Percentiles rank a stretch among this genome's conserved stretches.
Conservation (phyloP, 1,284 basidiomycete genomes). For the Bondarzewia mesenterica region DNA sequence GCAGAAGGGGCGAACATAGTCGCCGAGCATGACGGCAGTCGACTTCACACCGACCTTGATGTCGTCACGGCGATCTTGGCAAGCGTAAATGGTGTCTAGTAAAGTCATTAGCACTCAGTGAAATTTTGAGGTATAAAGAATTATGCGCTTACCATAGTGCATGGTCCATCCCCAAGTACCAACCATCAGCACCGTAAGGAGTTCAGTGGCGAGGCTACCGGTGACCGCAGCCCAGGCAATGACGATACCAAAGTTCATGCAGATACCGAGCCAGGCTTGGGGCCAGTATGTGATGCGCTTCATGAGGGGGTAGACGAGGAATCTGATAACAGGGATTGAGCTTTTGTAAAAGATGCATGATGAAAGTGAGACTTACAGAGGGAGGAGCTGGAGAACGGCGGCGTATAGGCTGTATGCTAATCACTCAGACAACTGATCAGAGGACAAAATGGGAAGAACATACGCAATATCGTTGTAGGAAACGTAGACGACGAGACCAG, state of each 20-base stretch:
- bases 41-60: constrained; percentile 43
- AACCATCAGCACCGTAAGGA: constrained; percentile 28
- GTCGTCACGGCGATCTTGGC: constrained; percentile 48
- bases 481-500: constrained; percentile 31
- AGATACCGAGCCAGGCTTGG: constrained; percentile 64
- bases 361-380: constrained; percentile 28
- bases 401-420: constrained; percentile 13
- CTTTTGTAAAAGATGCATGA: neutral
- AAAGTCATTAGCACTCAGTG: neutral
- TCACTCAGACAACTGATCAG: neutral
- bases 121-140: neutral
- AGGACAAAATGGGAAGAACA: neutral
- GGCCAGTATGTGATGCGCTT: constrained; percentile 69
- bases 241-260: constrained; percentile 45
- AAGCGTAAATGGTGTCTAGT: constrained; percentile 50
- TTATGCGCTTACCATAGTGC: constrained; percentile 40
- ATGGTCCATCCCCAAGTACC: constrained; percentile 59
- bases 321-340: constrained; percentile 5
- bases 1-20: constrained; percentile 46
- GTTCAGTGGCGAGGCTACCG: constrained; percentile 26
- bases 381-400: constrained; percentile 35
- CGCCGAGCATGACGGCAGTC: constrained; percentile 47
- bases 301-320: constrained; percentile 39
- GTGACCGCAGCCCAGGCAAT: constrained; percentile 38
- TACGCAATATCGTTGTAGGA: constrained; percentile 28